phyloP scores from a whole-genome alignment of 257 asterid genomes.

The Nicotiana otophora region DNA sequence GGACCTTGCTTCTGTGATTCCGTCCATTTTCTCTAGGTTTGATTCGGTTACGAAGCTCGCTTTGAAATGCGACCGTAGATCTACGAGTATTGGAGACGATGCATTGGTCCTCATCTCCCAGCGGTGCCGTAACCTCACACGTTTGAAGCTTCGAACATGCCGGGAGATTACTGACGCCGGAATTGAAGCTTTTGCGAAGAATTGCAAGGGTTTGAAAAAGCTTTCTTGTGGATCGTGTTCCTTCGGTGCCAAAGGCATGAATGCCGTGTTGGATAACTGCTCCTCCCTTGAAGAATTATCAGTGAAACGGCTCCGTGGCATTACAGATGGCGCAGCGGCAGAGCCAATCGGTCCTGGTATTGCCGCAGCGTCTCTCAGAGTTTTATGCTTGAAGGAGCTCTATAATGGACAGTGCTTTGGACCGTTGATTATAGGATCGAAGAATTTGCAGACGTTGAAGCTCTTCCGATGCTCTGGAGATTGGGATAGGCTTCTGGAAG shows the following conservation, averaged over 20 bases:
- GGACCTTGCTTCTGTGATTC: constrained; percentile 6
- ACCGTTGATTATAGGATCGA: constrained; percentile 63
- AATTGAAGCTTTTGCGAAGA: constrained; percentile 17
- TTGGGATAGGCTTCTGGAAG: constrained; percentile 75
- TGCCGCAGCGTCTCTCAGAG: constrained; percentile 40
- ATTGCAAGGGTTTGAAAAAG: constrained; percentile 19
- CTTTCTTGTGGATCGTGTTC: constrained; percentile 21
- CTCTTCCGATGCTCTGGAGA: constrained; percentile 80
- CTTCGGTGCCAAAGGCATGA: constrained; percentile 30
- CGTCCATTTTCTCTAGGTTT: constrained; percentile 11
- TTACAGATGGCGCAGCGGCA: constrained; percentile 42
- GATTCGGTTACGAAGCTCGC: constrained; percentile 24
- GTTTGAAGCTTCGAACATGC: constrained; percentile 23
- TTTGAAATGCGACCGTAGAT: constrained; percentile 25
- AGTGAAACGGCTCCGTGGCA: constrained; percentile 69
- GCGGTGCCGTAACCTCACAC: constrained; percentile 17
- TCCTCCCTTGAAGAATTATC: constrained; percentile 63
- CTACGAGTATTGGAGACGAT: constrained; percentile 16
- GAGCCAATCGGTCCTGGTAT: constrained; percentile 61
- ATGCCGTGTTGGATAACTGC: constrained; percentile 30
- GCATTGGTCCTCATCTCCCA: constrained; percentile 16
- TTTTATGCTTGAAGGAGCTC: constrained; percentile 69
- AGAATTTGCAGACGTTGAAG: constrained; percentile 55
- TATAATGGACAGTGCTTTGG: constrained; percentile 77
- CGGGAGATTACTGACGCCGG: constrained; percentile 17